A percentile compares a stretch with the other conserved stretches of the same genome.
These are phyloP conservation scores for Rhizophora mangle DNA, from an alignment of 345 rosid genomes.

Conservation along the genomic window DNA sequence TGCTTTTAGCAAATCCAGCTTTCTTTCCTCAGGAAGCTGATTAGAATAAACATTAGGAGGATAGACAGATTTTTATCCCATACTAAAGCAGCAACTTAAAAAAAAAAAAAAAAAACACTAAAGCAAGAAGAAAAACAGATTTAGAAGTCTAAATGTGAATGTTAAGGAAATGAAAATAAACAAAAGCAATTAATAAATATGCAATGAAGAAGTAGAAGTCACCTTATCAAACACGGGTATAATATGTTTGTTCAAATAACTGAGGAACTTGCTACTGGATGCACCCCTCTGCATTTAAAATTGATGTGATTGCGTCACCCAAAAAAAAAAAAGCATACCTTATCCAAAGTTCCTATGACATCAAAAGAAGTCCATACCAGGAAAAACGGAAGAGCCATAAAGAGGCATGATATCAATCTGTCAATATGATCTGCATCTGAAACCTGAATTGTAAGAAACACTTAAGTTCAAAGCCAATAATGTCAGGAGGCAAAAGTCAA, in stretches of 20 bases:
- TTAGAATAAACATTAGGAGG: conserved; percentile 11
- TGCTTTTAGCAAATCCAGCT: conserved; percentile 92
- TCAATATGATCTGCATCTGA: conserved; percentile 88
- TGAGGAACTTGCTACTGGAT: conserved; percentile 84
- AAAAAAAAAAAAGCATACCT: not conserved
- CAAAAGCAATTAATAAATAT: not conserved
- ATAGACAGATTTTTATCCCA: not conserved
- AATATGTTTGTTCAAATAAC: conserved; percentile 81
- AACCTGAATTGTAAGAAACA: conserved; percentile 51
- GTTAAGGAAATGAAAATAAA: not conserved
- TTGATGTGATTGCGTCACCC: not conserved
- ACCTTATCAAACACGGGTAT: conserved; percentile 94
- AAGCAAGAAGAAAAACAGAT: not conserved
- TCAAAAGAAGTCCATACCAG: conserved; percentile 46
- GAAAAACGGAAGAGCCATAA: conserved; percentile 91
- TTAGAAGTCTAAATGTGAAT: not conserved
- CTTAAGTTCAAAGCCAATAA: not conserved
- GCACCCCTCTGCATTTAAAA: conserved; percentile 71
- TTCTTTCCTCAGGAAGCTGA: conserved; percentile 96
- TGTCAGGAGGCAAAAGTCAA: not conserved
- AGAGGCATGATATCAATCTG: conserved; percentile 91
- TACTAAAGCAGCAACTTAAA: not conserved
- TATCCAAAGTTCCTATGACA: not conserved
- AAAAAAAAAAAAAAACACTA: not conserved
- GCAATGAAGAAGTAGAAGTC: conserved; percentile 10